phyloP scores from a whole-genome alignment of 164 flowering plant species.

The Buxus sempervirens region DNA sequence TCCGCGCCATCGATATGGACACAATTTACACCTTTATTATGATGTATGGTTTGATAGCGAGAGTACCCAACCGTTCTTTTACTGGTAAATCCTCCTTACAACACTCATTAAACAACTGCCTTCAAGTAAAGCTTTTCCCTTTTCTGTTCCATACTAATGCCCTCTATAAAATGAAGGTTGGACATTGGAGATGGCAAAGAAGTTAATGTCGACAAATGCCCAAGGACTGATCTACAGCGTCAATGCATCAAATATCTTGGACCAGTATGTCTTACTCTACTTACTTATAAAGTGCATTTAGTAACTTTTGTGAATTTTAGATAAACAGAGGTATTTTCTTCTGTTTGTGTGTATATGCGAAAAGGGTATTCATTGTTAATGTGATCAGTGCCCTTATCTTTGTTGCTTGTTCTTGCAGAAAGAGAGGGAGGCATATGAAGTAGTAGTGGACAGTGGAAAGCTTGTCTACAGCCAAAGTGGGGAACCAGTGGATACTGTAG shows the following conservation, averaged over 20 bases:
- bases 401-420: conserved; percentile 21
- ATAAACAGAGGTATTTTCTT: background rate
- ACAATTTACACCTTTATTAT: conserved; percentile 58
- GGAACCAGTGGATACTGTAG: conserved; percentile 25
- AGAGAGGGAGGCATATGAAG: conserved; percentile 47
- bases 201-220: conserved; percentile 29
- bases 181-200: conserved; percentile 54
- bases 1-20: conserved; percentile 74
- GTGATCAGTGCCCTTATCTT: background rate
- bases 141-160: background rate
- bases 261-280: conserved; percentile 29
- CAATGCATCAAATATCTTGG: conserved; percentile 49
- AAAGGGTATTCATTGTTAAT: background rate
- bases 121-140: background rate
- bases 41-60: conserved; percentile 50
- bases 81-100: conserved; percentile 36
- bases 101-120: background rate
- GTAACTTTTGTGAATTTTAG: no score
- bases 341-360: background rate
- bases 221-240: conserved; percentile 21
- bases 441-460: conserved; percentile 39
- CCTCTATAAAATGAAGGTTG: conserved; percentile 33
- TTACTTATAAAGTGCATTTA: background rate
- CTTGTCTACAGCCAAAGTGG: conserved; percentile 35
- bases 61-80: conserved; percentile 64